phyloP scores from a whole-genome alignment of 1,284 basidiomycete genomes.

The Coriolopsis trogii region DNA sequence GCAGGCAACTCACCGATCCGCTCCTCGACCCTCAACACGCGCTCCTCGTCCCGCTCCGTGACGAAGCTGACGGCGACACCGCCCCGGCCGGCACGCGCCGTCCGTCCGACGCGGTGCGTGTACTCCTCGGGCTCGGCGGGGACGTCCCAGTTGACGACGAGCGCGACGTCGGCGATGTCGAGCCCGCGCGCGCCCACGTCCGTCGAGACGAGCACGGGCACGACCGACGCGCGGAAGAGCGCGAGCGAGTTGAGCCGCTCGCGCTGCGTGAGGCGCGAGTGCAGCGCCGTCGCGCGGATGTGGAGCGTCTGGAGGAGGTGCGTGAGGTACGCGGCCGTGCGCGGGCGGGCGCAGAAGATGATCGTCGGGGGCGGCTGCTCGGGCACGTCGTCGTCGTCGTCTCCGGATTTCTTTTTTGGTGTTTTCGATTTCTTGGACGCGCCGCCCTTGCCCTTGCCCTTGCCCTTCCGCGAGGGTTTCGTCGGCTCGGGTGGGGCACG shows the following conservation, averaged over 20 bases:
- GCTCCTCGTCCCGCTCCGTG: conserved; percentile 90
- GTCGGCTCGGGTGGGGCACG: conserved; percentile 57
- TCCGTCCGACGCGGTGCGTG: conserved; percentile 85
- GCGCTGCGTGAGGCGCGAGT: conserved; percentile 91
- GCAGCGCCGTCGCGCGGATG: conserved; percentile 88
- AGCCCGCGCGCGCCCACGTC: conserved; percentile 94
- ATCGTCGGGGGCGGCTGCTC: conserved; percentile 89
- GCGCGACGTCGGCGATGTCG: conserved; percentile 93
- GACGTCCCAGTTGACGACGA: conserved; percentile 97
- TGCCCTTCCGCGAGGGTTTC: conserved; percentile 35
- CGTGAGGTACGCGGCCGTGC: conserved; percentile 90
- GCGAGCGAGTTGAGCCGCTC: conserved; percentile 85
- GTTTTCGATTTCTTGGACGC: conserved; percentile 38
- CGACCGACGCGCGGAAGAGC: conserved; percentile 86
- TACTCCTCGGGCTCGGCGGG: conserved; percentile 79
- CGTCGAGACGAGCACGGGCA: conserved; percentile 92
- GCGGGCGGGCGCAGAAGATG: conserved; percentile 89
- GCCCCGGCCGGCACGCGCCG: conserved; percentile 89
- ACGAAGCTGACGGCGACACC: conserved; percentile 95
- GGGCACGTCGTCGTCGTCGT: conserved; percentile 50
- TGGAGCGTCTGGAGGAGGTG: conserved; percentile 76
- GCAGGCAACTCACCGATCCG: conserved; percentile 71
- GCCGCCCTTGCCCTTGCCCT: conserved; percentile 16
- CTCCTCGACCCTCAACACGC: conserved; percentile 83
- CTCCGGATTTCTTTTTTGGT: conserved; percentile 33